Conservation (phyloP, 2,329 filamentous ascomycete species). For the Venturia pyrina region DNA sequence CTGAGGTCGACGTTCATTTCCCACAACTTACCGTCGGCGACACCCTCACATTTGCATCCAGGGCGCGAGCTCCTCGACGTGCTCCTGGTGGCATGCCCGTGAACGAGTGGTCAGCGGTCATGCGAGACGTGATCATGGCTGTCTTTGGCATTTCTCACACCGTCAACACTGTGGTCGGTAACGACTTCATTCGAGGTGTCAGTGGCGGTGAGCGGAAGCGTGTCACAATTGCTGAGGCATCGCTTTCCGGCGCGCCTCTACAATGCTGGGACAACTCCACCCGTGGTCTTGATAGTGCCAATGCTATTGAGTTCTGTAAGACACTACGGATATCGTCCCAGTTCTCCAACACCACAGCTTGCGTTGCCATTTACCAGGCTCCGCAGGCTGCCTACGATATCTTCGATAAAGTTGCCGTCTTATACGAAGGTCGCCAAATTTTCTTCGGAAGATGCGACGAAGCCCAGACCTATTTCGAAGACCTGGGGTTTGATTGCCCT, state of each 20-base stretch:
- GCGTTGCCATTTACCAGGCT: constrained; percentile 66
- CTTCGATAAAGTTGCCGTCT: constrained; percentile 56
- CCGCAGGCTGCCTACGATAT: constrained; percentile 58
- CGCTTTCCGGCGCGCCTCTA: constrained; percentile 50
- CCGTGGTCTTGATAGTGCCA: constrained; percentile 63
- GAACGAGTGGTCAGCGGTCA: constrained; percentile 48
- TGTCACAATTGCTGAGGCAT: constrained; percentile 72
- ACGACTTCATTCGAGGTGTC: constrained; percentile 69
- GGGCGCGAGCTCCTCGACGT: constrained; percentile 54
- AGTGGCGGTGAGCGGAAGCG: constrained; percentile 70
- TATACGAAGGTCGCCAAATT: constrained; percentile 56
- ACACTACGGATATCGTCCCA: constrained; percentile 59
- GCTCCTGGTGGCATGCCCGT: constrained; percentile 49
- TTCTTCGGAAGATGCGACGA: constrained; percentile 54
- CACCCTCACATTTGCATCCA: constrained; percentile 67
- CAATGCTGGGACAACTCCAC: constrained; percentile 76
- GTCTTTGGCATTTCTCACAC: constrained; percentile 68
- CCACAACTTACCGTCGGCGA: constrained; percentile 68
- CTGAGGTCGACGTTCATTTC: constrained; percentile 75
- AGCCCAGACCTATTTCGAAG: constrained; percentile 57
- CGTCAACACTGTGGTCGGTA: constrained; percentile 61
- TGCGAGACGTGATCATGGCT: constrained; percentile 65
- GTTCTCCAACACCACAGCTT: constrained; percentile 54
- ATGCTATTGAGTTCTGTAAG: constrained; percentile 65
- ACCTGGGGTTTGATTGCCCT: constrained; percentile 61